phyloP scores from a whole-genome alignment of 2,329 filamentous ascomycete species.

The Coleophoma crateriformis region DNA sequence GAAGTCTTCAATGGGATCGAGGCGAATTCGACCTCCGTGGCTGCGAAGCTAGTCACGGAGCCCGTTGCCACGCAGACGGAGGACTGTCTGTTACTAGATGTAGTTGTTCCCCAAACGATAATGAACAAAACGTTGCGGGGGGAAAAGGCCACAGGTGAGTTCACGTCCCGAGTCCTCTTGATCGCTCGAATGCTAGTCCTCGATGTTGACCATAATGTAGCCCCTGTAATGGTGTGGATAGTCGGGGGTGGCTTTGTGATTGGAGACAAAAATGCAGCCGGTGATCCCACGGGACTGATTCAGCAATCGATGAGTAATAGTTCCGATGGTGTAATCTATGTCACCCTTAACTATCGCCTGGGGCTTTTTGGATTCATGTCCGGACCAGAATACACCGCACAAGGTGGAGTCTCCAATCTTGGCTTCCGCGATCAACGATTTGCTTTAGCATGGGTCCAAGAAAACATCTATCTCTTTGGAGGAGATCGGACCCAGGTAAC shows the following conservation, averaged over 20 bases:
- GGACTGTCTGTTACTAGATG: conserved; percentile 42
- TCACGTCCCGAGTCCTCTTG: background rate
- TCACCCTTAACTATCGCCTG: conserved; percentile 28
- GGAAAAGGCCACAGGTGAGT: no score
- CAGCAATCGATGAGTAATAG: conserved; percentile 21
- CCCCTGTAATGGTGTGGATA: conserved; percentile 34
- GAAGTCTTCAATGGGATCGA: background rate
- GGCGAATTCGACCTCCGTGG: background rate
- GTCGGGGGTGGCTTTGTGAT: conserved; percentile 40
- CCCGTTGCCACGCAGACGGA: conserved; percentile 21
- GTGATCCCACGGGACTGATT: conserved; percentile 29
- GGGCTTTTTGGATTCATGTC: conserved; percentile 34
- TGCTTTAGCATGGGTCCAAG: conserved; percentile 48
- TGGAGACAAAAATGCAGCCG: conserved; percentile 31
- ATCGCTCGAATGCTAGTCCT: background rate
- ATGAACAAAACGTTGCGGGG: conserved; percentile 9
- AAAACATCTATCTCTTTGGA: conserved; percentile 46
- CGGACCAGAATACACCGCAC: conserved; percentile 32
- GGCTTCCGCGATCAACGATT: conserved; percentile 46
- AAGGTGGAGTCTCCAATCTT: conserved; percentile 37
- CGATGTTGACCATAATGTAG: background rate
- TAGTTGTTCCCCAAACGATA: conserved; percentile 34
- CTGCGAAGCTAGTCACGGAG: background rate
- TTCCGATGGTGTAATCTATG: conserved; percentile 28
- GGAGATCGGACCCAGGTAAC: conserved; percentile 42